Conservation (phyloP, 331 rosid species). For the Spiraea crenata region DNA sequence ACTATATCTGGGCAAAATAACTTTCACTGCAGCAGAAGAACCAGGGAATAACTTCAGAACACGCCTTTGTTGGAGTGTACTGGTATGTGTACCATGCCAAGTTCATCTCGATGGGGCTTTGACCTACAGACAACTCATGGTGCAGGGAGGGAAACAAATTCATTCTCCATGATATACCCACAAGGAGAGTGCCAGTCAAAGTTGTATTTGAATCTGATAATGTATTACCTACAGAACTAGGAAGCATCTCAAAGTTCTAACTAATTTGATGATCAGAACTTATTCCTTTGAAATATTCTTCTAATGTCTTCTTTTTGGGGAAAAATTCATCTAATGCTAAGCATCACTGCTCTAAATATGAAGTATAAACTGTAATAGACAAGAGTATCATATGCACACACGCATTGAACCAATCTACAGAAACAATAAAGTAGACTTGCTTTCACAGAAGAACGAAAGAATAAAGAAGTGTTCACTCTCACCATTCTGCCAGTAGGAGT, state of each 20-base stretch:
- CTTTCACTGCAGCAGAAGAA: background rate
- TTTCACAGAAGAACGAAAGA: slow-evolving; percentile 11
- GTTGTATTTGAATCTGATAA: background rate
- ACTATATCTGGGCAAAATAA: background rate
- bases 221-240: background rate
- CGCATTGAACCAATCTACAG: background rate
- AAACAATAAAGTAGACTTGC: background rate
- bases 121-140: background rate
- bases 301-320: background rate
- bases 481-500: slow-evolving; percentile 94
- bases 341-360: background rate
- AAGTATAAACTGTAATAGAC: background rate
- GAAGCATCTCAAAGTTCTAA: background rate
- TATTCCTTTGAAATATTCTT: background rate
- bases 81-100: background rate
- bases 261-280: background rate
- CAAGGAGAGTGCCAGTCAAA: background rate
- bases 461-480: slow-evolving; percentile 24
- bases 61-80: background rate
- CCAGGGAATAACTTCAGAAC: background rate
- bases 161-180: background rate
- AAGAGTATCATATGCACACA: background rate
- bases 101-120: background rate
- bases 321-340: background rate
- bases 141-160: background rate